A percentile compares a stretch with the other conserved stretches of the same genome.
Conservation (phyloP, 2,329 filamentous ascomycete species). For the Diplodia mutila region DNA sequence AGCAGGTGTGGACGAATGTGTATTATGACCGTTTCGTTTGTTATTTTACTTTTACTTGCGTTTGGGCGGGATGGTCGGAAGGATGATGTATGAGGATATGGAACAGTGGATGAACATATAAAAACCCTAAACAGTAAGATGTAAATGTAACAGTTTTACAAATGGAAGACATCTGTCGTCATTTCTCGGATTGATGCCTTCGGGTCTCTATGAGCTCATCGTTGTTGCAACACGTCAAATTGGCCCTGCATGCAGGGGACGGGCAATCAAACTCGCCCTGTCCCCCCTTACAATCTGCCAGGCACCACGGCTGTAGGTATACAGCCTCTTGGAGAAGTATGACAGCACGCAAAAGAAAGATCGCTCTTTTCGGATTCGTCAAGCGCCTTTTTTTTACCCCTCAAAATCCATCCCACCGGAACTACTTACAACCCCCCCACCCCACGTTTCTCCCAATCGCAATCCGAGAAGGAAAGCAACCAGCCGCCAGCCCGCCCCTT, state of each 20-base stretch:
- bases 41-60: neutral
- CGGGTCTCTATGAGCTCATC: neutral
- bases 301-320: neutral
- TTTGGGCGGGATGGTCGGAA: neutral
- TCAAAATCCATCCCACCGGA: neutral
- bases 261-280: neutral
- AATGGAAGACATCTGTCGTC: neutral
- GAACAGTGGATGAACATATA: neutral
- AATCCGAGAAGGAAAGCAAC: neutral
- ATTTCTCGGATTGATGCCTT: neutral
- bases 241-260: neutral
- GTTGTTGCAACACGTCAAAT: neutral
- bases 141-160: neutral
- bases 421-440: neutral
- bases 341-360: neutral
- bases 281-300: neutral
- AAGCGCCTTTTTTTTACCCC: neutral
- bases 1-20: neutral
- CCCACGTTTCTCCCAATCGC: neutral
- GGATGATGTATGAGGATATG: constrained; percentile 9
- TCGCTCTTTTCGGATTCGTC: neutral
- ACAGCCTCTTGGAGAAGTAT: too few relatives aligned
- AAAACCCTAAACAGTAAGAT: neutral
- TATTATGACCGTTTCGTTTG: constrained; percentile 22
- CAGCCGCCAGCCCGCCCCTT: neutral